Evolutionary conservation across 1,139 yeast genomes (phyloP).

Genomic region (Kodamaea anthophila): DNA sequence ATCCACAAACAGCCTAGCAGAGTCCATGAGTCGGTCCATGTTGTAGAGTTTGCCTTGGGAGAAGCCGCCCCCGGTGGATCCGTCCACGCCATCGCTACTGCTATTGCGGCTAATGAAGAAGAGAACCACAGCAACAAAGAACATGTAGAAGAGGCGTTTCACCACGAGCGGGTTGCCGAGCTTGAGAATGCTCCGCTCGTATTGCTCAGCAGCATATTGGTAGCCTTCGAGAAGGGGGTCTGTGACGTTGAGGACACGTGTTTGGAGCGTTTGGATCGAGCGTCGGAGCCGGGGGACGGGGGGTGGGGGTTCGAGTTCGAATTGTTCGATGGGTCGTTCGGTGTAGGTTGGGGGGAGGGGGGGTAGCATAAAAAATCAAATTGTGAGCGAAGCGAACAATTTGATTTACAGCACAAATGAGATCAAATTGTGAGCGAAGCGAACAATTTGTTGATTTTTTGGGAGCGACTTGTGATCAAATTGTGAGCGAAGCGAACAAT

Average conservation of each 20-base stretch:
- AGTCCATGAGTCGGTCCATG: conserved; percentile 41
- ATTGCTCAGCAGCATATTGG: conserved; percentile 33
- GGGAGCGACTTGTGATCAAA: too few relatives aligned
- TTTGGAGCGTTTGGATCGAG: too few relatives aligned
- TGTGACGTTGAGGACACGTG: too few relatives aligned
- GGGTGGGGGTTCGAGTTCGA: conserved; percentile 45
- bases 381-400: too few relatives aligned
- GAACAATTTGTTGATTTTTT: too few relatives aligned
- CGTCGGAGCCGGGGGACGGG: too few relatives aligned
- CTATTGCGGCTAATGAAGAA: conserved; percentile 55
- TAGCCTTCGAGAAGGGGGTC: conserved; percentile 68
- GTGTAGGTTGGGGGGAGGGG: too few relatives aligned
- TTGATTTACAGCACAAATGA: too few relatives aligned
- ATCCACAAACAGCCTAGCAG: conserved; percentile 48
- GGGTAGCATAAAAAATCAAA: too few relatives aligned
- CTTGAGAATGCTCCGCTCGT: conserved; percentile 54
- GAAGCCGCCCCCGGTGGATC: conserved; percentile 38
- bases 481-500: too few relatives aligned
- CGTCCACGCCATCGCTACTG: conserved; percentile 41
- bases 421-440: too few relatives aligned
- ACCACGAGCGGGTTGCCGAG: conserved; percentile 84
- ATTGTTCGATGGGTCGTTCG: conserved; percentile 37
- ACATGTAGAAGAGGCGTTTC: conserved; percentile 66
- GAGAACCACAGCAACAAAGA: conserved; percentile 52
- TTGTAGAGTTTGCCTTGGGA: conserved; percentile 61